Conservation (phyloP, 176 grass and related monocot genomes). For the Olyra latifolia region DNA sequence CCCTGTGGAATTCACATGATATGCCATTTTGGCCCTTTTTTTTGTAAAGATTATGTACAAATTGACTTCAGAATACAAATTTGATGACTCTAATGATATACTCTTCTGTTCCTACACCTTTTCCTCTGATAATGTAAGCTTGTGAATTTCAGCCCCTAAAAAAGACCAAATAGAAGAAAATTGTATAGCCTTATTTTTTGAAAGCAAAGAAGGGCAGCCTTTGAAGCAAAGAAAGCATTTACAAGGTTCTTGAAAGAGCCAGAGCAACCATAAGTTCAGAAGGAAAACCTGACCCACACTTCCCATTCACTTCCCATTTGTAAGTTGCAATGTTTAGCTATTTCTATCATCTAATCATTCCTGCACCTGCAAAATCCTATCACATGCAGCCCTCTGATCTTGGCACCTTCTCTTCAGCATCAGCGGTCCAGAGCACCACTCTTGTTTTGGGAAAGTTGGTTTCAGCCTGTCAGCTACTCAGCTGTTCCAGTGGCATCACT, state of each 20-base stretch:
- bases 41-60: conserved; percentile 33
- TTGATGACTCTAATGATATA: conserved; percentile 25
- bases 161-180: not conserved
- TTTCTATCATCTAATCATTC: not conserved
- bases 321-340: conserved; percentile 22
- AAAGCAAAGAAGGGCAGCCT: no score
- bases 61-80: conserved; percentile 12
- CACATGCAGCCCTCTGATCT: not conserved
- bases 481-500: no score
- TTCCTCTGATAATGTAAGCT: not conserved
- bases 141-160: not conserved
- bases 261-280: conserved; percentile 47
- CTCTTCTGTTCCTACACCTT: not conserved
- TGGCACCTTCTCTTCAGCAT: not conserved
- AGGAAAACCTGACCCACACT: conserved; percentile 44
- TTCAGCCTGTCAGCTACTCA: conserved; percentile 41
- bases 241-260: conserved; percentile 1
- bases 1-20: conserved; percentile 32
- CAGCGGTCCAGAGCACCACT: conserved; percentile 50
- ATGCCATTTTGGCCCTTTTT: conserved; percentile 15
- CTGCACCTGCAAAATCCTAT: conserved; percentile 11
- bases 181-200: not conserved
- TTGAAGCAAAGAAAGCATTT: not conserved
- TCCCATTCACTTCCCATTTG: conserved; percentile 40
- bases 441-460: conserved; percentile 49